phyloP scores from a whole-genome alignment of 176 grass and related monocot genomes.

The Rhynchospora tenuis region DNA sequence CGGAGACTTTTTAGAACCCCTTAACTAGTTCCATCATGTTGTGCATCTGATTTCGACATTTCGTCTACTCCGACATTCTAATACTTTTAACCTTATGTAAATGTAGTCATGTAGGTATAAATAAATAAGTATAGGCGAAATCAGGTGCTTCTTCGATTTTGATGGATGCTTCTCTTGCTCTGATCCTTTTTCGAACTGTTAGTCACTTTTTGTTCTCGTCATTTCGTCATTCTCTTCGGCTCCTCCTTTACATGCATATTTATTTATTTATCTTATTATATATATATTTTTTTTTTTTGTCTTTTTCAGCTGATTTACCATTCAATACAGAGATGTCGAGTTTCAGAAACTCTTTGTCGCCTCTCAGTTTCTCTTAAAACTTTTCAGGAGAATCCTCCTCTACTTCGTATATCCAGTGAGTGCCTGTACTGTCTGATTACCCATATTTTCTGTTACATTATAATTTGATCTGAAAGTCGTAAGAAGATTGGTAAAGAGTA shows the following conservation, averaged over 20 bases:
- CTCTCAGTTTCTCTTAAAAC: constrained; percentile 13
- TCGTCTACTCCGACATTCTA: neutral
- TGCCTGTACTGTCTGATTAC: neutral
- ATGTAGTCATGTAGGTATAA: no score
- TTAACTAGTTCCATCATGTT: no score
- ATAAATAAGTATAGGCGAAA: no score
- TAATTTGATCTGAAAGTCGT: neutral
- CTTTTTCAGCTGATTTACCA: constrained; percentile 16
- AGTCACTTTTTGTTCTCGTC: neutral
- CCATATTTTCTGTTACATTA: neutral
- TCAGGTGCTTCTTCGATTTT: neutral
- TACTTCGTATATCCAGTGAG: constrained; percentile 14
- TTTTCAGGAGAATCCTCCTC: neutral
- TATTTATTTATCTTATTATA: neutral
- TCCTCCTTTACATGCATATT: neutral
- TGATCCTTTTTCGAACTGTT: neutral
- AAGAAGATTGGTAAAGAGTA: neutral
- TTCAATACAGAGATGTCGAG: constrained; percentile 4
- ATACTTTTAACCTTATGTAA: neutral
- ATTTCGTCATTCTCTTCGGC: neutral
- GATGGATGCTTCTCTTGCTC: neutral
- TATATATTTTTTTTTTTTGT: neutral
- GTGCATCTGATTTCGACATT: no score
- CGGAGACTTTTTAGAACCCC: no score
- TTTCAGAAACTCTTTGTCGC: neutral